Percentiles rank a stretch among this genome's conserved stretches.
Evolutionary conservation across 2,329 filamentous ascomycete genomes (phyloP).

Genomic region (Ascochyta clinopodiicola): DNA sequence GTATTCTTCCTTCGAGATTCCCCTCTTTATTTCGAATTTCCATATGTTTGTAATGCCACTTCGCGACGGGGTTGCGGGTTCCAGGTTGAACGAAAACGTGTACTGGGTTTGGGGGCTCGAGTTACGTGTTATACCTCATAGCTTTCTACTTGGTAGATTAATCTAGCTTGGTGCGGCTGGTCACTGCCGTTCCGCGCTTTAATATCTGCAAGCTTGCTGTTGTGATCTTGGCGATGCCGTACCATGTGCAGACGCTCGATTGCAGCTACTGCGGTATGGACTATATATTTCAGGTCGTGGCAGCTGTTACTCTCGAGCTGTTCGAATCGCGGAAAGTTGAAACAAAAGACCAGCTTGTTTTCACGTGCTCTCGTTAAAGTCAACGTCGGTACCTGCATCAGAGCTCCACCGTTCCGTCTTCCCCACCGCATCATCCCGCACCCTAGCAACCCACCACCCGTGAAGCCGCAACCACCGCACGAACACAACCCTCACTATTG

Average conservation of each 20-base stretch:
- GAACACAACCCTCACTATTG: not conserved
- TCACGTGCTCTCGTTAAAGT: constrained; percentile 3
- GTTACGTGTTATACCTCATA: constrained; percentile 14
- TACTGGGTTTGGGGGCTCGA: constrained; percentile 18
- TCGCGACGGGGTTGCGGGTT: constrained; percentile 33
- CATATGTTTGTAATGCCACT: constrained; percentile 52
- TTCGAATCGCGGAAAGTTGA: too few species aligned
- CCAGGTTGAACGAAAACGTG: constrained; percentile 14
- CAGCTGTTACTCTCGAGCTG: too few species aligned
- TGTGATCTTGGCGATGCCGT: not conserved
- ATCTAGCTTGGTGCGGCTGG: constrained; percentile 15
- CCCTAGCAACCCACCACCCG: constrained; percentile 4
- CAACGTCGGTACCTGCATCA: constrained; percentile 25
- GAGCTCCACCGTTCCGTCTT: constrained; percentile 15
- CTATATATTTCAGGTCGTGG: not conserved
- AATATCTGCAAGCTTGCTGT: not conserved
- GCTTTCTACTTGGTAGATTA: constrained; percentile 21
- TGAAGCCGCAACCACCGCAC: not conserved
- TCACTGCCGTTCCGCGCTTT: constrained; percentile 6
- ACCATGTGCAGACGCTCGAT: not conserved
- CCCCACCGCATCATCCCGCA: constrained; percentile 15
- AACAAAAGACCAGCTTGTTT: not conserved
- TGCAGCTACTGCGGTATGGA: not conserved
- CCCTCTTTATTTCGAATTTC: constrained; percentile 45
- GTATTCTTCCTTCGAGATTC: constrained; percentile 49